Evolutionary conservation across 768 basidiomycete species (phyloP).

Genomic region (Rossbeevera mucosa): DNA sequence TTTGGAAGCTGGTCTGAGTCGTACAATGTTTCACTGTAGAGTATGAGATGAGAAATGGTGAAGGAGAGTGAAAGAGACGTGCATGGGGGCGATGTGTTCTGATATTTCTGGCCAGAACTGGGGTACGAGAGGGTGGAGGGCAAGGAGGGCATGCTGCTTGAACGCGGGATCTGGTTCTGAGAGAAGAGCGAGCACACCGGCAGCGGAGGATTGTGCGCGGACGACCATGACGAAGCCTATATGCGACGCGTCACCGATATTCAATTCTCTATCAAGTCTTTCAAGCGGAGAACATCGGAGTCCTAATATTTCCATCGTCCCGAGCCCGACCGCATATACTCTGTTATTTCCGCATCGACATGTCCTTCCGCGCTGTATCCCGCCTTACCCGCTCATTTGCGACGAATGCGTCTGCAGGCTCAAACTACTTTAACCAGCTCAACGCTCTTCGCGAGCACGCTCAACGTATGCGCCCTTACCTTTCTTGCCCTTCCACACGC

Average conservation of each 20-base stretch:
- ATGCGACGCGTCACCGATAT: conserved; percentile 39
- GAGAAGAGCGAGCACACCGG: conserved; percentile 87
- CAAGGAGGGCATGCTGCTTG: conserved; percentile 86
- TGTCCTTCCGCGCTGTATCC: conserved; percentile 44
- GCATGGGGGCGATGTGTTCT: conserved; percentile 89
- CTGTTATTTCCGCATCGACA: conserved; percentile 42
- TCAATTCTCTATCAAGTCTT: conserved; percentile 12
- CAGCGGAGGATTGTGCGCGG: conserved; percentile 75
- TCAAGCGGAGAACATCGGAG: conserved; percentile 31
- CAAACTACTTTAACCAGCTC: conserved; percentile 46
- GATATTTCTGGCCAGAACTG: conserved; percentile 99
- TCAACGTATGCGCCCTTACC: conserved; percentile 40
- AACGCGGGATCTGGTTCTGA: conserved; percentile 84
- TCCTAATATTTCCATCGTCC: conserved; percentile 10
- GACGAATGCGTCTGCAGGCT: conserved; percentile 35
- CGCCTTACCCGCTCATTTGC: conserved; percentile 34
- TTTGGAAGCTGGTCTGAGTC: conserved; percentile 75
- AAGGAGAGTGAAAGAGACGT: conserved; percentile 32
- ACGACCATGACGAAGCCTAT: conserved; percentile 48
- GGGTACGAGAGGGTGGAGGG: conserved; percentile 78
- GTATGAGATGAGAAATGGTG: conserved; percentile 4
- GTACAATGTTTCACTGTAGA: conserved; percentile 77
- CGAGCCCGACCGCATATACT: conserved; percentile 29
- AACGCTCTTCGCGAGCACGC: conserved; percentile 64
- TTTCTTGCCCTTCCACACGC: conserved; percentile 3